Base-by-base conservation (phyloP, 225 moss, liverwort and hornwort species). In the Pleurozium schreberi region DNA sequence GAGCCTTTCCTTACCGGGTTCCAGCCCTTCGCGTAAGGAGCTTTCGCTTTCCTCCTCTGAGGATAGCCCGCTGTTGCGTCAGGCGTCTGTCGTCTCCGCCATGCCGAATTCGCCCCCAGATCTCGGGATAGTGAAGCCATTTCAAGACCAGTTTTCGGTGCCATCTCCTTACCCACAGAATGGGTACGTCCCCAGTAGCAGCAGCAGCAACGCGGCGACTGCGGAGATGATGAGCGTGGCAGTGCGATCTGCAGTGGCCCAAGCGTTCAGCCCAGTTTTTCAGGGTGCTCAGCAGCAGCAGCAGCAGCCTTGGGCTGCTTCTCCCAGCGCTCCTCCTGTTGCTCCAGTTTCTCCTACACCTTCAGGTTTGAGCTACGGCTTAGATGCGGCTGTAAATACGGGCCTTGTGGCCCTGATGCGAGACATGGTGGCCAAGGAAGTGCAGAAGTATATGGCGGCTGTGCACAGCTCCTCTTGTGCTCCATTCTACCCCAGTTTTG, bases 361-460 rank as follows among this genome's bases (percentile, higher is more conserved):
- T 55, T 91, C 89, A 34, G 69, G 87, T 53, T 84, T 92, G 86
- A 95, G 94, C 40, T 94, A 92, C 64, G 98, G 97, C 42, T 93
- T 97, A 61, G 97, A 98, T 67, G 94, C 97, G 65, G 98, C 95
- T 69, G 95, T 98, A 75, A 96, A 94, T 91, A 95, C 97, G 78
- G 96, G 97, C 42, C 67, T 96, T 87, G 75, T 98, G 83, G 93
- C 95, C 80, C 92, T 96, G 90, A 98, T 98, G 98, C 93, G 93
- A 59, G 98, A 98, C 15, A 96, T 98, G 98, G 98, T 98, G 65
- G 95, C 95, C 53, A 97, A 95, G 83, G 98, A 98, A 90, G 98
- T 98, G 55, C 96, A 95, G 80, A 98, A 94, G 83, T 98, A 98
- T 38, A 96, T 97, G 95, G 93, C 94, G 26, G 94, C 93, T 11